These are phyloP conservation scores for Aphanomyces invadans DNA, from an alignment of 352 stramenopile genomes.

Conservation along the genomic window DNA sequence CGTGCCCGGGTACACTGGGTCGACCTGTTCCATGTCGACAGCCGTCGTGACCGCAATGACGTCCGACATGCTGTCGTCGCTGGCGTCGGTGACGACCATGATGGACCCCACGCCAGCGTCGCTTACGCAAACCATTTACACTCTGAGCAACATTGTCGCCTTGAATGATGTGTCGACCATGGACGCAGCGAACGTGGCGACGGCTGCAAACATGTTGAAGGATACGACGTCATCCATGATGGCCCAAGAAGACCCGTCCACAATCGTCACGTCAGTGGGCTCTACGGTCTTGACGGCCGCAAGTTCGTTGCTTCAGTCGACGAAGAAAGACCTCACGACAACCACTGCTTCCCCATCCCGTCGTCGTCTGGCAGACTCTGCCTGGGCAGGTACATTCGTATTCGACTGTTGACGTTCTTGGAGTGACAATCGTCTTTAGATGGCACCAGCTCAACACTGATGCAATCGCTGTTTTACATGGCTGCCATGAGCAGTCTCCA, in stretches of 20 bases:
- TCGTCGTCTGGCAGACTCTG: too few species aligned
- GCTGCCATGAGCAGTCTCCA: slow-evolving; percentile 44
- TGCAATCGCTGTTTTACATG: slow-evolving; percentile 40
- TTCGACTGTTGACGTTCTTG: too few species aligned
- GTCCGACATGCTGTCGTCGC: slow-evolving; percentile 37
- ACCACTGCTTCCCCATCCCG: not conserved
- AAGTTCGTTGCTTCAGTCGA: not conserved
- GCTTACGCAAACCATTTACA: slow-evolving; percentile 46
- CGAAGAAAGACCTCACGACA: not conserved
- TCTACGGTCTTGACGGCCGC: slow-evolving; percentile 1
- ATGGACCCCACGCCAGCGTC: slow-evolving; percentile 39
- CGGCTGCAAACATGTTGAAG: slow-evolving; percentile 38
- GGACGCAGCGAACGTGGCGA: slow-evolving; percentile 27
- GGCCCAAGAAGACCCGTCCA: slow-evolving; percentile 29
- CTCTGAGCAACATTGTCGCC: slow-evolving; percentile 25
- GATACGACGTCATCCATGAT: slow-evolving; percentile 43
- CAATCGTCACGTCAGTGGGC: slow-evolving; percentile 34
- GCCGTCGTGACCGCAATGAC: slow-evolving; percentile 35
- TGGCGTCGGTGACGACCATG: slow-evolving; percentile 27
- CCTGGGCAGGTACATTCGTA: too few species aligned
- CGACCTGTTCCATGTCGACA: slow-evolving; percentile 36
- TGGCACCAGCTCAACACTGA: slow-evolving; percentile 31
- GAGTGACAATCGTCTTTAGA: too few species aligned
- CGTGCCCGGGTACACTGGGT: slow-evolving; percentile 36
- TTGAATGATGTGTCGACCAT: slow-evolving; percentile 29